Evolutionary conservation across 176 grass and related monocot species (phyloP), one percentile per base, ranked within the genome.

Genomic region (Tuctoria greenei): DNA sequence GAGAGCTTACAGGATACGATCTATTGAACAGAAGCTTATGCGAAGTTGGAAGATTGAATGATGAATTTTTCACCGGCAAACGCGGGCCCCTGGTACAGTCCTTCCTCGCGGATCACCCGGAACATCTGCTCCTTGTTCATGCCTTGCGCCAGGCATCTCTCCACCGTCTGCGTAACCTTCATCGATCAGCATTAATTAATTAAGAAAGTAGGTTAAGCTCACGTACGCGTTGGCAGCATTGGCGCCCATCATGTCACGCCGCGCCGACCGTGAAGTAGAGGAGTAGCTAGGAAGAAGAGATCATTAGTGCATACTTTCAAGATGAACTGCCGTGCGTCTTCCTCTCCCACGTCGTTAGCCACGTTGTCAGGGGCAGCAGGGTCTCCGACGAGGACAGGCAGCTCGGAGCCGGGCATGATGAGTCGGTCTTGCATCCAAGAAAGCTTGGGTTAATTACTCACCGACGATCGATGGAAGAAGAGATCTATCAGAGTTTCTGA

Each of bases 41-140:
- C 11, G 18, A 41, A 11, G 63, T 23, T 66, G 10, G 10, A 66
- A 26, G 13, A 41, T 8, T 10, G 66, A 49, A 69, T 49, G 11
- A 18, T 6, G 25, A 31, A 60, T 7, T n/a, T n/a, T n/a, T 69
- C 43, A 71, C 67, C 67, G 8, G 67, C 67, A 36, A 51, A 71
- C 45, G 67, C 67, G 44, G 34, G 10, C 45, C 16, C 28, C 0
- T 45, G 17, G 26, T 18, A 8, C 67, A 71, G 27, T 6, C 27
- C 67, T 27, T 51, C 45, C 45, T 51, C 26, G 16, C 27, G 45
- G 45, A 71, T 71, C 45, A 12, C 45, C 45, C 27, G 67, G 45
- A 71, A 71, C 67, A 71, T 71, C 67, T 51, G 26, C 27, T 1
- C 26, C 67, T 71, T 71, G 67, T 35, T 6, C 45, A 51, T 71